Base-by-base conservation (phyloP, 768 basidiomycete species). In the Boletus rufocinnamomeus region DNA sequence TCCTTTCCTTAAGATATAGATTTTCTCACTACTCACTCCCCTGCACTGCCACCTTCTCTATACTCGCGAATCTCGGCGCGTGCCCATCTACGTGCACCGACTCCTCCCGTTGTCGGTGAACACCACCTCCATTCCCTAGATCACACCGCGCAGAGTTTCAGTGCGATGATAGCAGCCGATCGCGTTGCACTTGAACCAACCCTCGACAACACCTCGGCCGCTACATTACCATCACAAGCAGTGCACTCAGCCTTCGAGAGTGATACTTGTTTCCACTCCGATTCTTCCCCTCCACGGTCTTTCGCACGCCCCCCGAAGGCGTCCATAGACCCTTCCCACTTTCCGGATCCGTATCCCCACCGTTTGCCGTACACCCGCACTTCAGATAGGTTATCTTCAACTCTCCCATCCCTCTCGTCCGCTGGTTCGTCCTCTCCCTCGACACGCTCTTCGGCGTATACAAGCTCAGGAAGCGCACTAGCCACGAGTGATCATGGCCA, bases 381-480 rank as follows among this genome's bases (percentile, higher is more conserved):
- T 25, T 73, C 73, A 21, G 72, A 72, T 48, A 65, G 73, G 54
- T 32, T 61, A n/a, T 74, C 75, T 10, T 76, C 75, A 2, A 59
- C 76, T 6, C 75, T 80, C 13, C 87, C 86, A 4, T 78, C 85
- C 17, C 83, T 89, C 54, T 90, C 88, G 3, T 88, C 88, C 5
- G 82, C 82, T 43, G 83, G 84, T 46, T 88, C 91, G 0, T 87
- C 88, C 27, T 84, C 86, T 34, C 79, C 81, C 2, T 90, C 89
- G 6, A 84, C 87, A 8, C 82, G 89, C 50, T 91, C 90, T 9
- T 89, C 88, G 5, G 88, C 89, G 6, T 91, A 91, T 68, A 88
- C 88, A 25, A 87, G 81, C 72, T 84, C 84, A 21, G 87, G 86
- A 54, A 87, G 86, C 71, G 79, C 82, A 21, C 70, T 83, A 45